Evolutionary conservation across 768 basidiomycete genomes (phyloP), one percentile per base, ranked within the genome.

Genomic region (Lactarius akahatsu): DNA sequence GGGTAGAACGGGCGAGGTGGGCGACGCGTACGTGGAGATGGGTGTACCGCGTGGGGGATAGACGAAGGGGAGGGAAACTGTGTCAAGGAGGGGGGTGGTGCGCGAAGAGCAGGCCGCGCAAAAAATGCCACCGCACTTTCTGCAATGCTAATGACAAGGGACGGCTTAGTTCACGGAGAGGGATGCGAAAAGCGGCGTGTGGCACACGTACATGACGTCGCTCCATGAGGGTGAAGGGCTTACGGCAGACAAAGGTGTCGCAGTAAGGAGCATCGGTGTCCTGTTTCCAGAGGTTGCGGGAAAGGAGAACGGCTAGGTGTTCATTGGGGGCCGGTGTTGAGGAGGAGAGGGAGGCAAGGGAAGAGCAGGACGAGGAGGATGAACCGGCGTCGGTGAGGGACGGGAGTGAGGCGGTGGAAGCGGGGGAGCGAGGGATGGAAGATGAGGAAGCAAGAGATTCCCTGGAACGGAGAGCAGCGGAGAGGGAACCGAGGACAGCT

Each of bases 61-160:
- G 57, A 91, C 77, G 76, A 93, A 91, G 60, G 79, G 74, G 47
- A 93, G 86, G 62, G 81, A 81, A 10, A 89, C 83, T n/a, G 88
- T 83, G 73, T 92, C 91, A 62, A 92, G 82, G 4, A 92, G 84
- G 15, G 83, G 78, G 0, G 88, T 91, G 7, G 79, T 73, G 62
- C 83, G 83, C 7, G 82, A 77, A 1, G 86, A 83, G 74, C 91
- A 92, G 7, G 81, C 75, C 57, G 75, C 75, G 77, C 91, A 93
- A 74, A 86, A 92, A 36, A 92, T 78, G 68, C 89, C 90, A 59
- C 91, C 91, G 70, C 91, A 92, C 74, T 92, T 92, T 74, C 91
- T 84, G 76, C 91, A 93, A 67, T 93, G 91, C 88, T 90, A 52
- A n/a, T 40, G 60, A 36, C 54, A 20, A 23, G 11, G 36, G 36